These are phyloP conservation scores for Saxispiralis lemnorum DNA, from an alignment of 495 filamentous ascomycete species.

Conservation along the genomic window DNA sequence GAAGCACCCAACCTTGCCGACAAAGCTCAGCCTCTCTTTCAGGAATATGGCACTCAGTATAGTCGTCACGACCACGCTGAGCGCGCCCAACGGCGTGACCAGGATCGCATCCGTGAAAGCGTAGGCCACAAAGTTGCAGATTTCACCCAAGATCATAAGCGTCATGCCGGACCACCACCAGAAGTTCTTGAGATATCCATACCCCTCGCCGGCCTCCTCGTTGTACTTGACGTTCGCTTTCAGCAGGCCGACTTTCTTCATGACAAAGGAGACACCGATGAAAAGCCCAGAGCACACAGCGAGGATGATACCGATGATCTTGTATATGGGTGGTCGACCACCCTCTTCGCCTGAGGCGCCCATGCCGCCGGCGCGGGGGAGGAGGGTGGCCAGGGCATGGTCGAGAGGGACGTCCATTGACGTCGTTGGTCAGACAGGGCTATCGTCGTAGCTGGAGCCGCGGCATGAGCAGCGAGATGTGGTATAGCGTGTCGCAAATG, in stretches of 20 bases:
- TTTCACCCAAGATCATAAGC: conserved; percentile 90
- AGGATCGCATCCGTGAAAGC: conserved; percentile 94
- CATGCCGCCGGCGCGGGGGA: too few relatives aligned
- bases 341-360: too few relatives aligned
- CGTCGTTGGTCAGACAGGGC: too few relatives aligned
- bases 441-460: too few relatives aligned
- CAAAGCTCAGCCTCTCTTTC: conserved; percentile 85
- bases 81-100: conserved; percentile 85
- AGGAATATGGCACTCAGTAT: conserved; percentile 89
- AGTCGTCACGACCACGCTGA: conserved; percentile 86
- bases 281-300: conserved; percentile 81
- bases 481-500: too few relatives aligned
- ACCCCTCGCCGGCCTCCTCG: conserved; percentile 89
- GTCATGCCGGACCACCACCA: conserved; percentile 97
- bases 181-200: conserved; percentile 89
- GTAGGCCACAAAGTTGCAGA: conserved; percentile 95
- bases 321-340: conserved; percentile 47
- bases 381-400: too few relatives aligned
- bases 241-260: conserved; percentile 84
- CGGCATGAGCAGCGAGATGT: too few relatives aligned
- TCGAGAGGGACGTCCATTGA: too few relatives aligned
- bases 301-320: conserved; percentile 70
- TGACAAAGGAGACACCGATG: conserved; percentile 86
- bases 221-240: conserved; percentile 92
- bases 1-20: conserved; percentile 92